Conservation (phyloP, 768 basidiomycete genomes). For the Flagelloscypha sp. region DNA sequence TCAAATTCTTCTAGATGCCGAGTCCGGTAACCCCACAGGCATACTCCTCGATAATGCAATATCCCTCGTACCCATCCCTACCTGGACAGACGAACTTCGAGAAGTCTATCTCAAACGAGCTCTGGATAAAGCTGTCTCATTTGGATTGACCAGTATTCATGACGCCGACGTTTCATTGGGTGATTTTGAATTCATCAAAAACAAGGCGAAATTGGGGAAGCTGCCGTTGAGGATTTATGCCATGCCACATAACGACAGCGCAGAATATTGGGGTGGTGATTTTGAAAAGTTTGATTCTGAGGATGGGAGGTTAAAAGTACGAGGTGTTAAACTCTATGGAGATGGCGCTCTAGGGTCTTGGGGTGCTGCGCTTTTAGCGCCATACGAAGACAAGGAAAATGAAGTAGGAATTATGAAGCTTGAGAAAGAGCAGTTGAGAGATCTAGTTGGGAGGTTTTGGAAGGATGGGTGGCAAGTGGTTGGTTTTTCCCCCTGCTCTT, state of each 20-base stretch:
- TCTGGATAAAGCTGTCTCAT: conserved; percentile 58
- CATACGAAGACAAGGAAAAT: conserved; percentile 75
- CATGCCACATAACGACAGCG: conserved; percentile 46
- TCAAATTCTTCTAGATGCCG: conserved; percentile 51
- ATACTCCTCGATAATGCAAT: conserved; percentile 88
- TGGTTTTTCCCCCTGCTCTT: conserved; percentile 17
- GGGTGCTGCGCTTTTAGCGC: conserved; percentile 82
- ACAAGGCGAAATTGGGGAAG: too few relatives aligned
- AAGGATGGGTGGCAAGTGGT: conserved; percentile 81
- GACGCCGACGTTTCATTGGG: conserved; percentile 56
- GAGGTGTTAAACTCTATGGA: conserved; percentile 65
- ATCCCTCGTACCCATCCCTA: conserved; percentile 58
- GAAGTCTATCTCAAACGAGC: conserved; percentile 55
- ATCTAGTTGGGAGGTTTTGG: conserved; percentile 56
- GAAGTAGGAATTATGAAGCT: conserved; percentile 63
- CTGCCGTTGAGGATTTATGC: conserved; percentile 55
- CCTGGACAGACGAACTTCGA: conserved; percentile 51
- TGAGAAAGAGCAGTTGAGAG: conserved; percentile 41
- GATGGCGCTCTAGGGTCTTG: conserved; percentile 91
- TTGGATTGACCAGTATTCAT: conserved; percentile 81
- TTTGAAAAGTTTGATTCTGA: too few relatives aligned
- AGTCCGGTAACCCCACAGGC: conserved; percentile 59
- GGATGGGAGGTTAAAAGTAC: conserved; percentile 44
- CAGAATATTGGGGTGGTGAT: conserved; percentile 58
- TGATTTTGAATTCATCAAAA: conserved; percentile 55